phyloP scores from a whole-genome alignment of 352 stramenopile species.

The Globisporangium abappressorium region DNA sequence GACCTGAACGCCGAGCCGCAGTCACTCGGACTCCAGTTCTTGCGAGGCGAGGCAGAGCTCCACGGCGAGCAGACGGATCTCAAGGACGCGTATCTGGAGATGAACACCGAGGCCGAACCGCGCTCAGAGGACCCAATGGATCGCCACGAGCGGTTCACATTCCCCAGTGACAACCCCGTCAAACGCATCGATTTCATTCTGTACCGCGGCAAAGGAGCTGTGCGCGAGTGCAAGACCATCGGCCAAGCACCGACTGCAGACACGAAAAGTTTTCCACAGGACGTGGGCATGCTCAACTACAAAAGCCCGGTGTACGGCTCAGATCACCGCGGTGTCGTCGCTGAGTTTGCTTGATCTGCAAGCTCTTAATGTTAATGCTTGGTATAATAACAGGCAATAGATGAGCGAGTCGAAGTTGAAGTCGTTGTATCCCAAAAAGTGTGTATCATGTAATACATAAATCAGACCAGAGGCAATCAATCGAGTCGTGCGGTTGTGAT shows the following conservation, averaged over 20 bases:
- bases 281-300: constrained; percentile 76
- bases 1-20: constrained; percentile 88
- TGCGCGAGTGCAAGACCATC: constrained; percentile 73
- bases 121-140: constrained; percentile 45
- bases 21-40: constrained; percentile 71
- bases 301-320: constrained; percentile 84
- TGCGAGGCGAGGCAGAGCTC: constrained; percentile 59
- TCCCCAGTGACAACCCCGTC: constrained; percentile 76
- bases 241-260: constrained; percentile 69
- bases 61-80: constrained; percentile 61
- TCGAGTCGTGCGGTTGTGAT: no score
- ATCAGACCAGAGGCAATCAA: no score
- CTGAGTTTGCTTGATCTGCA: constrained; percentile 39
- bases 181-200: constrained; percentile 90
- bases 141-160: constrained; percentile 67
- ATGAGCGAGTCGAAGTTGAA: no score
- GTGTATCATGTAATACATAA: no score
- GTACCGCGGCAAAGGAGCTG: constrained; percentile 57
- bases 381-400: no score
- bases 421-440: no score
- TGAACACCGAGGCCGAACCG: constrained; percentile 56
- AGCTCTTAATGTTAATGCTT: background rate
- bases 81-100: constrained; percentile 72
- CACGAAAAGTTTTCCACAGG: constrained; percentile 44
- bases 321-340: constrained; percentile 81